Conservation (phyloP, 257 asterid species). For the Gynochthodes officinalis region DNA sequence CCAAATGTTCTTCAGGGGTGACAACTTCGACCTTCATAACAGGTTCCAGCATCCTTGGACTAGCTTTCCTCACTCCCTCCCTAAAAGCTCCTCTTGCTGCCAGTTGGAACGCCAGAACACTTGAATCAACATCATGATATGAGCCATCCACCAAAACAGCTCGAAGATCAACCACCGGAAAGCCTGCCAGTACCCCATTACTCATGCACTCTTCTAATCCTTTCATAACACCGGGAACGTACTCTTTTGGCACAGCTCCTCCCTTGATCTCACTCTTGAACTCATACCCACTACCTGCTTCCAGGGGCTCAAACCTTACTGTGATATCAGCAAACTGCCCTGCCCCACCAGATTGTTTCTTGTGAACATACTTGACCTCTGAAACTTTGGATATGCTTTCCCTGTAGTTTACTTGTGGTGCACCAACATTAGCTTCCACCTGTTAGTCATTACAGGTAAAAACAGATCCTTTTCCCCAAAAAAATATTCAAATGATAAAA, state of each 20-base stretch:
- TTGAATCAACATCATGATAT: constrained; percentile 95
- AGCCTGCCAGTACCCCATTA: constrained; percentile 90
- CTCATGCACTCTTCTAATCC: constrained; percentile 97
- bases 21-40: constrained; percentile 91
- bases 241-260: constrained; percentile 91
- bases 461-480: not conserved
- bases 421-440: constrained; percentile 99
- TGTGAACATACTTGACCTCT: constrained; percentile 83
- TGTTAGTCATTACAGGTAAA: constrained; percentile 14
- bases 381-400: constrained; percentile 83
- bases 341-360: constrained; percentile 96
- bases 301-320: constrained; percentile 85
- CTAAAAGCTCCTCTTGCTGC: constrained; percentile 97
- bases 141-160: constrained; percentile 94
- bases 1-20: constrained; percentile 96
- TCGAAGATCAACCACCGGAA: constrained; percentile 91
- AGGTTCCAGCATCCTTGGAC: constrained; percentile 88
- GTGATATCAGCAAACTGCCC: constrained; percentile 96
- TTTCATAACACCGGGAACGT: constrained; percentile 95
- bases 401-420: constrained; percentile 98
- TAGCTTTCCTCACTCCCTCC: constrained; percentile 93
- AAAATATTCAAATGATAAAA: not conserved
- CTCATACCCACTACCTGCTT: constrained; percentile 84
- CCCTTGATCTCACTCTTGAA: constrained; percentile 98
- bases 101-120: constrained; percentile 95